These are phyloP conservation scores for Eimeria sp. DNA, from an alignment of 169 alveolate genomes.

Conservation along the genomic window DNA sequence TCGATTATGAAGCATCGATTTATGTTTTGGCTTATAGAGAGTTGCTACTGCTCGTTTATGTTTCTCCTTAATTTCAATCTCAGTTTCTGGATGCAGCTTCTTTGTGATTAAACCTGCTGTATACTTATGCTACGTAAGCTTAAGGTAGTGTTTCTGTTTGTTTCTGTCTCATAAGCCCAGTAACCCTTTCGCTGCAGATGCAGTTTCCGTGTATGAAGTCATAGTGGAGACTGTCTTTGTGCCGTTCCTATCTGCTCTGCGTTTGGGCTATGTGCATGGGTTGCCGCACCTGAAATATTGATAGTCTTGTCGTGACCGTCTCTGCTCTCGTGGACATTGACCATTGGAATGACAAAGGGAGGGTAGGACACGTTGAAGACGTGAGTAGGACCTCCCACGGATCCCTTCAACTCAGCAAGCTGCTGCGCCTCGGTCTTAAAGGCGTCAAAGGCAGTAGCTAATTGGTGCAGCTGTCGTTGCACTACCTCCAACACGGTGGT, in stretches of 20 bases:
- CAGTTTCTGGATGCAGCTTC: too few relatives aligned
- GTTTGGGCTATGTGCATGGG: background rate
- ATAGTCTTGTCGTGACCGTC: conserved; percentile 65
- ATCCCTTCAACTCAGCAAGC: conserved; percentile 18
- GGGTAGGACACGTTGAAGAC: conserved; percentile 62
- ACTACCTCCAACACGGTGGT: conserved; percentile 48
- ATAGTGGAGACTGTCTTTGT: too few relatives aligned
- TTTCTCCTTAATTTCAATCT: background rate
- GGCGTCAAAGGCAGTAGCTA: conserved; percentile 29
- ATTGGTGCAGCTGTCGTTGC: conserved; percentile 50
- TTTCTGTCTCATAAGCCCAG: too few relatives aligned
- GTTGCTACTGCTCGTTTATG: background rate
- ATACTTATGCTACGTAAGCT: too few relatives aligned
- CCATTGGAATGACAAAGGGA: conserved; percentile 61
- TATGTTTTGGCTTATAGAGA: background rate
- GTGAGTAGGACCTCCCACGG: conserved; percentile 45
- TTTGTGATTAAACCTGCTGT: too few relatives aligned
- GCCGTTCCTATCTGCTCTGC: too few relatives aligned
- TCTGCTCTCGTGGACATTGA: conserved; percentile 51
- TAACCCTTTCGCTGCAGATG: too few relatives aligned
- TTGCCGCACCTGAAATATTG: conserved; percentile 35
- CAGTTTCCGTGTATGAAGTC: too few relatives aligned
- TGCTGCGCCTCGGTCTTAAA: conserved; percentile 67
- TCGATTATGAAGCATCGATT: background rate
- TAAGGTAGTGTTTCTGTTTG: too few relatives aligned